Percentiles rank a stretch among this genome's conserved stretches.
Conservation (phyloP, 2,329 filamentous ascomycete genomes). For the Cytospora mali region DNA sequence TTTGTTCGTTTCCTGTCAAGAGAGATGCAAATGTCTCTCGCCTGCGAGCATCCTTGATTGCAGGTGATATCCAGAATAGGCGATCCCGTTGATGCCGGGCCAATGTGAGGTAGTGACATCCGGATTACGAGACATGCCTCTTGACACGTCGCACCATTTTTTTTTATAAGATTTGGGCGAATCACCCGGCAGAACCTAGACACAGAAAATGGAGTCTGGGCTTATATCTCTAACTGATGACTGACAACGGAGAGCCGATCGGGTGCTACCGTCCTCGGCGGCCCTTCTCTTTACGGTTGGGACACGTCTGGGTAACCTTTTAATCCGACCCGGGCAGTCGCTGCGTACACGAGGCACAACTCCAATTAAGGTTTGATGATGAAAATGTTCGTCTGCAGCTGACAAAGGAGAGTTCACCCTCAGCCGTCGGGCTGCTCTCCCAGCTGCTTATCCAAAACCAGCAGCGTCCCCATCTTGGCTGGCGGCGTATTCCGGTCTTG, state of each 20-base stretch:
- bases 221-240: background rate
- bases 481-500: too few relatives aligned
- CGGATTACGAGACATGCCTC: conserved; percentile 18
- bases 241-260: background rate
- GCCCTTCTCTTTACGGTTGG: background rate
- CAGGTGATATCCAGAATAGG: background rate
- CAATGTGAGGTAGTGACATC: background rate
- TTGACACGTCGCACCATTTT: conserved; percentile 22
- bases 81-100: background rate
- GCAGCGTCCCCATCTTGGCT: too few relatives aligned
- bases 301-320: background rate
- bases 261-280: background rate
- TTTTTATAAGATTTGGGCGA: background rate
- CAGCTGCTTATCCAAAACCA: too few relatives aligned
- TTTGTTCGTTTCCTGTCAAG: background rate
- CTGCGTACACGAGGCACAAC: background rate
- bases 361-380: background rate
- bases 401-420: background rate
- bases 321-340: background rate
- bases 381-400: background rate
- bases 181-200: background rate
- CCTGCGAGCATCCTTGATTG: background rate
- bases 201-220: too few relatives aligned
- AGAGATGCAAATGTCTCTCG: background rate
- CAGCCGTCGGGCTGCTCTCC: background rate